Conservation (phyloP, 2,329 filamentous ascomycete species). For the Pestalotiopsis fici region DNA sequence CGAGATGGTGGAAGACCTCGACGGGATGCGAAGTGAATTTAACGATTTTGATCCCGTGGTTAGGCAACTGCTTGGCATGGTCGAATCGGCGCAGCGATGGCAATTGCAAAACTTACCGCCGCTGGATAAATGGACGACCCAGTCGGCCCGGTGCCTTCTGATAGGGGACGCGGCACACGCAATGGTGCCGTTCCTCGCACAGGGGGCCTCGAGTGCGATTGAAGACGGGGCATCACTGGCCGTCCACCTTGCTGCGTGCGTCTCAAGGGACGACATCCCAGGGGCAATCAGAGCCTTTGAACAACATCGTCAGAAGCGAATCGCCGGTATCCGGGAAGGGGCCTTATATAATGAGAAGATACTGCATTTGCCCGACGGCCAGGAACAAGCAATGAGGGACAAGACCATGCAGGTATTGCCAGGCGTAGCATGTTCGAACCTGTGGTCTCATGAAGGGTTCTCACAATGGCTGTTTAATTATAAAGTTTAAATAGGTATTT, state of each 20-base stretch:
- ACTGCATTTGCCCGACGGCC: background rate
- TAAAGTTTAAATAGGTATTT: background rate
- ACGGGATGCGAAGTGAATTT: background rate
- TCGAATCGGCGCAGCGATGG: background rate
- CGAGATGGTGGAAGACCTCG: conserved; percentile 1
- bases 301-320: background rate
- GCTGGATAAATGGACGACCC: background rate
- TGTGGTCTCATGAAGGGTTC: background rate
- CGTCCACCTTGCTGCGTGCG: background rate
- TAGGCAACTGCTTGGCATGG: background rate
- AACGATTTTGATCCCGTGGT: background rate
- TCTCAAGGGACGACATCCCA: background rate
- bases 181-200: background rate
- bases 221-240: background rate
- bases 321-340: background rate
- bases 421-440: background rate
- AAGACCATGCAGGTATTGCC: background rate
- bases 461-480: background rate
- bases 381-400: background rate
- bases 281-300: background rate
- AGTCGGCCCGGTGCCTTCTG: background rate
- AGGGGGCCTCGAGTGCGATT: background rate
- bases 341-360: background rate
- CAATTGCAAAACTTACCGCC: background rate
- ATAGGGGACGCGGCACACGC: background rate